Base-by-base conservation (phyloP, 345 rosid species). In the Salix koriyanagi region DNA sequence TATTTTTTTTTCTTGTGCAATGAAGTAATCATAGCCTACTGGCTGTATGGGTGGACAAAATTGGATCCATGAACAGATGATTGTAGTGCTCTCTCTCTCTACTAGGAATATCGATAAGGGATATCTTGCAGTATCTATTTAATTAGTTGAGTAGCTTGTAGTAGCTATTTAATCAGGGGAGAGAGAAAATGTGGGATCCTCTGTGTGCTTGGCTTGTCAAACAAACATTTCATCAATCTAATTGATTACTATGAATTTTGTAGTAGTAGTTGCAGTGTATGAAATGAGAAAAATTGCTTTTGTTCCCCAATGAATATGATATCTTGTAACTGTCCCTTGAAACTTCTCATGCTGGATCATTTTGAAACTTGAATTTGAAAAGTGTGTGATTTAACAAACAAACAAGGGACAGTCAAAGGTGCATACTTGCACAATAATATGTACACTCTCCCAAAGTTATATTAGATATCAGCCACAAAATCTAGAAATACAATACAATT, bases 11-110 rank as follows among this genome's bases (percentile, higher is more conserved):
- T 72, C 37, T 56, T 71, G 71, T 65, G 11, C 14, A 37, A 41
- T 62, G 73, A 54, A 75, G 28, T 39, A 62, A 23, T 75, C 36
- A 41, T 72, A 16, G 67, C 60, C 16, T 71, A 26, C 50, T 50
- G 36, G 48, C 44, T 39, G 10, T 75, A 67, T 77, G 60, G 25
- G 44, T 28, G 25, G 68, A 66, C 15, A 65, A 65, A 65, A 30
- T 67, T 58, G 39, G 41, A 58, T 50, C 23, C n/a, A 15, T 56
- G 32, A 10, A 26, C 46, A 12, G 18, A 46, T 25, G 50, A 10
- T 12, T 72, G 36, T 23, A 19, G 26, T 14, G 37, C 3, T 0
- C n/a, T 5, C 32, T 13, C 42, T 23, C 65, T 25, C 18, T 58
- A 13, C 62, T 23, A 58, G 62, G 5, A 58, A 58, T 58, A 58